phyloP scores from a whole-genome alignment of 257 asterid genomes.

The Leonotis leonurus region DNA sequence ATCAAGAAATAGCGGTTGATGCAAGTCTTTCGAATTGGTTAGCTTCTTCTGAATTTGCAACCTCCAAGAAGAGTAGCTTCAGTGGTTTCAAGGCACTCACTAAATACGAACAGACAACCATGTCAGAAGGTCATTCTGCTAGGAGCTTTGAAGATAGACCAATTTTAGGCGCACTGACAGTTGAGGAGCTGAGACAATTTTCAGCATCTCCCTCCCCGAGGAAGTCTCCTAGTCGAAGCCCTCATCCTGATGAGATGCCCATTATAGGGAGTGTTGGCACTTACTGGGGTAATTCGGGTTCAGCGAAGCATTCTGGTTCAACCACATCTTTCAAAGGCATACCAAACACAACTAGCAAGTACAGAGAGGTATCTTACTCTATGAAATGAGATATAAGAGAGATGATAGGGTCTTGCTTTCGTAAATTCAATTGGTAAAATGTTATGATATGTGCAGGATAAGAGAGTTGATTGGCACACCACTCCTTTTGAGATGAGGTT shows the following conservation, averaged over 20 bases:
- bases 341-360: constrained; percentile 88
- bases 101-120: constrained; percentile 19
- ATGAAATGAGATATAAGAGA: constrained; percentile 15
- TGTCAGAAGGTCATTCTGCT: constrained; percentile 38
- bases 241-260: constrained; percentile 89
- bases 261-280: constrained; percentile 91
- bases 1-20: constrained; percentile 66
- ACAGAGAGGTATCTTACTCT: constrained; percentile 58
- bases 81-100: constrained; percentile 36
- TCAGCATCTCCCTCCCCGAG: constrained; percentile 57
- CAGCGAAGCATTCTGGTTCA: constrained; percentile 32
- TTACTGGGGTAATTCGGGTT: constrained; percentile 57
- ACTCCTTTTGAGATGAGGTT: constrained; percentile 88
- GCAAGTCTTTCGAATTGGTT: constrained; percentile 93
- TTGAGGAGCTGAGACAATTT: constrained; percentile 77
- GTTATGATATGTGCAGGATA: constrained; percentile 56
- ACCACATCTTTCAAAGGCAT: constrained; percentile 67
- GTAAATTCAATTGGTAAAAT: background rate
- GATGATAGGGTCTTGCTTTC: background rate
- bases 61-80: constrained; percentile 33
- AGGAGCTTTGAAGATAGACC: constrained; percentile 83
- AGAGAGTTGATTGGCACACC: constrained; percentile 78
- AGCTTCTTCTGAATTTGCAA: constrained; percentile 39
- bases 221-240: constrained; percentile 79
- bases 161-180: constrained; percentile 87